Evolutionary conservation across 2,329 filamentous ascomycete genomes (phyloP), one percentile per base, ranked within the genome.

Genomic region (Trichoderma sp.): DNA sequence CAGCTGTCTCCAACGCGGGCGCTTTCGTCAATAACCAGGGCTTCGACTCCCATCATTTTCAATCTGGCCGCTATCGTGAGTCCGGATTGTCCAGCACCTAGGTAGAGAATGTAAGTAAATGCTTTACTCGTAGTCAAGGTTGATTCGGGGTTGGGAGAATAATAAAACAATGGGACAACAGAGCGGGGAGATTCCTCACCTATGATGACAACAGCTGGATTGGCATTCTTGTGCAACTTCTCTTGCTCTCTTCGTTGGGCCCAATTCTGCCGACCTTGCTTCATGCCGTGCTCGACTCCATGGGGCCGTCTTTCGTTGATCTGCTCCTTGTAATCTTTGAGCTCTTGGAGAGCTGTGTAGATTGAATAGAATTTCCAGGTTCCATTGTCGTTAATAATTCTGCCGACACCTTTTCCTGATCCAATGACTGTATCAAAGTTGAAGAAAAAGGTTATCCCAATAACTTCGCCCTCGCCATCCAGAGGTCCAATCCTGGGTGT

Each of bases 341-440:
- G 74, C 47, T 87, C 84, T 2, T 84, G 77, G 6, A 93, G 80
- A 0, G 84, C 82, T 0, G 91, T 92, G 76, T 89, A 92, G 0
- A 93, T 75, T 1, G 89, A 90, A 73, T 88, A 91, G 0, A 89
- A 86, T 77, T 89, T 90, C 90, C 89, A 92, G 3, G 72, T 43
- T 0, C 78, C 81, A 0, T 79, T 78, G 62, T 83, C 80, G 47
- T 84, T 78, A 0, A 84, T 82, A 0, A 92, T 78, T 4, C 88
- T 82, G 0, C 87, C 82, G 1, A 92, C 74, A 1, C 91, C 91
- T 1, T 84, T 79, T 0, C 90, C 91, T 0, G 75, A 74, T 0
- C 90, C 90, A 1, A 87, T 75, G 6, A 82, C 80, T 0, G 87
- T 90, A 3, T 86, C 83, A 24, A 90, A 80, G 0, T 78, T 83